Base-by-base conservation (phyloP, 2,329 filamentous ascomycete genomes). In the Talaromyces piceae region DNA sequence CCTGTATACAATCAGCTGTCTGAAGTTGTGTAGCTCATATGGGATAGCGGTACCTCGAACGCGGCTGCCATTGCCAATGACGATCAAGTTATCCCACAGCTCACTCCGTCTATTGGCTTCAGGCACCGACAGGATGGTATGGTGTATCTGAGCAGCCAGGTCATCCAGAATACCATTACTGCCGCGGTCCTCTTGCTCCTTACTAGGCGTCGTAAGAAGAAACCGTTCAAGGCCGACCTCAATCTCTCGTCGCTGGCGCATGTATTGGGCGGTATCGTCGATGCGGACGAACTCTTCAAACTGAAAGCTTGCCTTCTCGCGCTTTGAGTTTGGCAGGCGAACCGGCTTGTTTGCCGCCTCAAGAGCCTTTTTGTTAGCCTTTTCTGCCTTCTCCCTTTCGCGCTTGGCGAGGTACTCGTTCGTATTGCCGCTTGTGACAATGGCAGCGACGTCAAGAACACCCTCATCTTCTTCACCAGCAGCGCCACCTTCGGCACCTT, bases 21-120 rank as follows among this genome's bases (percentile, higher is more conserved):
- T 22, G 39, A n/a, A 25, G 13, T 43, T 7, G 6, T 5, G 28
- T 28, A n/a, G 46, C 31, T 26, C 39, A 45, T 45, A 1, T 44
- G 9, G 18, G 23, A 22, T 31, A 18, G 2, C 9, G 12, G 4
- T 59, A 80, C 79, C 82, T 71, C 78, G 76, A 46, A 85, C 73
- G 61, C 75, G 80, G 54, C 80, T 83, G 52, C 93, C 93, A 63
- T 95, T 95, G 59, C 93, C 93, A 48, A 95, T 87, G 50, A 98
- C 86, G 58, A 95, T 85, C 48, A 98, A 71, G 54, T 86, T 88
- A 61, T 97, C 91, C 93, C 93, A 98, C 57, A 94, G 85, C 30
- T 87, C 79, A 30, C 87, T 84, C 41, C 93, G 83, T 75, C 90
- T 91, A 61, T 87, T 85, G 58, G 89, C 82, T 56, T 95, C 90